Base-by-base conservation (phyloP, 1,284 basidiomycete genomes). In the Apiotrichum siamense region DNA sequence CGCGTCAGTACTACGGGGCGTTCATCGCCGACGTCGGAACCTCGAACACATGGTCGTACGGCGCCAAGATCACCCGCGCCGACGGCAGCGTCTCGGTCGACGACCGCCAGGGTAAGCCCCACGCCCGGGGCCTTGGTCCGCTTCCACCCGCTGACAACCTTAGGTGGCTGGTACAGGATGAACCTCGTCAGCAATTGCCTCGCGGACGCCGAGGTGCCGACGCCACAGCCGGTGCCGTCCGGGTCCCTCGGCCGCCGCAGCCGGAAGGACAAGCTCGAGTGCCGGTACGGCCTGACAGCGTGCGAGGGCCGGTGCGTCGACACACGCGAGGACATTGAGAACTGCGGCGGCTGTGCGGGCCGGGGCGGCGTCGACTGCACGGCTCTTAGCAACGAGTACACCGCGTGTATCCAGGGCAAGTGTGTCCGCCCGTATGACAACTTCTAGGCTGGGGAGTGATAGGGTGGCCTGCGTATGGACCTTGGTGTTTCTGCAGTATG, bases 341-440 rank as follows among this genome's bases (percentile, higher is more conserved):
- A 51, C 44, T 58, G 53, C 26, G 57, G 57, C 2, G 57, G 53
- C 3, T 58, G 57, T 35, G 39, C 49, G 1, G 53, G 50, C 6
- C 27, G 12, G 13, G 53, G 43, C 9, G 53, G 53, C 12, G 38
- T 58, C 18, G 57, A 58, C 45, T 58, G 57, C 38, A 58, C 53
- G 15, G 32, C 47, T 12, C 33, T 58, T 31, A 42, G 35, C 17
- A 41, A 50, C 27, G 41, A 24, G 5, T 36, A 7, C 10, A 29
- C 52, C 18, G 23, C 31, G 0, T 58, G 56, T 15, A 25, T 50
- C 13, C 17, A 12, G 9, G 56, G 52, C 31, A 37, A 26, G 33
- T 58, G 56, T 36, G 47, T 55, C 6, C 17, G 17, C 33, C 17
- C 33, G 15, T 11, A 33, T 17, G 33, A 35, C 33, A n/a, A n/a